Percentiles rank a stretch among this genome's conserved stretches.
Conservation (phyloP, 768 basidiomycete genomes). For the Pleurotus ostreatus region DNA sequence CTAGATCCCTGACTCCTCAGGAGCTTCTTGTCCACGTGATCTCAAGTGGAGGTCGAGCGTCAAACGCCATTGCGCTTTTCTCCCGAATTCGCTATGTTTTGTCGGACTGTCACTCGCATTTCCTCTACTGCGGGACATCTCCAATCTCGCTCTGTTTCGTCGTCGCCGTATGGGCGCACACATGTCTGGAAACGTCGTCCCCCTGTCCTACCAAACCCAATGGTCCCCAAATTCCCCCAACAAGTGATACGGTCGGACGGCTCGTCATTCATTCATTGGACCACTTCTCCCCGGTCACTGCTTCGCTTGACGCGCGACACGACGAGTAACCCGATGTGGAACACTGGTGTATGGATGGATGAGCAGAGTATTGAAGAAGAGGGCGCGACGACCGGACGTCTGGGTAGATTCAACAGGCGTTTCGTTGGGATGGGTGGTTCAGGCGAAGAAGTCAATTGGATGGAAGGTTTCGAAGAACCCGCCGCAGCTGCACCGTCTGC, state of each 20-base stretch:
- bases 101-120: too few species aligned
- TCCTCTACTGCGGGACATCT: not conserved
- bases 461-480: conserved; percentile 21
- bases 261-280: conserved; percentile 83
- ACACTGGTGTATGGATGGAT: conserved; percentile 52
- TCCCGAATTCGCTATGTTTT: too few species aligned
- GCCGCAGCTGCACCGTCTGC: not conserved
- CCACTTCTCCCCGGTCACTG: conserved; percentile 78
- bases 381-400: conserved; percentile 65
- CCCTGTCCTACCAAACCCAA: conserved; percentile 71
- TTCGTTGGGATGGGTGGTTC: conserved; percentile 52
- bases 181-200: conserved; percentile 75
- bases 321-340: conserved; percentile 87
- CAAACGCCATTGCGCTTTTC: too few species aligned
- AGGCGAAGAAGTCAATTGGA: conserved; percentile 29
- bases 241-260: conserved; percentile 85
- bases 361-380: conserved; percentile 62
- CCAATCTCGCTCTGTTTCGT: conserved; percentile 47
- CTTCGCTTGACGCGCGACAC: conserved; percentile 82
- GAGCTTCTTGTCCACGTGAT: too few species aligned
- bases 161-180: conserved; percentile 78
- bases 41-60: too few species aligned
- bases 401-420: conserved; percentile 75
- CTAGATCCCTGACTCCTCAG: too few species aligned
- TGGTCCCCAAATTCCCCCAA: conserved; percentile 85